Evolutionary conservation across 768 basidiomycete genomes (phyloP), one percentile per base, ranked within the genome.

Genomic region (Lactifluus piperatus): DNA sequence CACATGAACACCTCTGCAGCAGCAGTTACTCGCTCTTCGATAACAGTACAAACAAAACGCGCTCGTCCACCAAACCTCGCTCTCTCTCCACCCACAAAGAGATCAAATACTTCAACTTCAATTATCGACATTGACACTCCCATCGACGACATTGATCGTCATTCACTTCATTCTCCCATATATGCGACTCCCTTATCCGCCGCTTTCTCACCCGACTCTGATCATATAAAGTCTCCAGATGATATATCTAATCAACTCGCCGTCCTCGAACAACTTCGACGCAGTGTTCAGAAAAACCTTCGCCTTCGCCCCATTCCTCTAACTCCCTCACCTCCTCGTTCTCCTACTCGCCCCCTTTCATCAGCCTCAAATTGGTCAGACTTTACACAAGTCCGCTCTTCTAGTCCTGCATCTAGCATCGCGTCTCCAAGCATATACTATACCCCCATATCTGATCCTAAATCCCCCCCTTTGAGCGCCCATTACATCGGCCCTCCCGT

Each of bases 281-380:
- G 79, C 64, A 87, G 75, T 65, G 86, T 92, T 2, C 81, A 85
- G 71, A 78, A 82, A 71, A 92, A 92, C 65, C 79, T 92, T 37
- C 83, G 82, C 58, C 77, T 92, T 36, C 80, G 90, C 22, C 90
- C 91, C 29, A 85, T 92, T 57, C 80, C 82, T 51, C 84, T 85
- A 24, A 62, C 54, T 27, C 68, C 54, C n/a, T 62, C 49, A 11
- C 65, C 60, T n/a, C 64, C 61, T 16, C 65, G 64, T 36, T 61
- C 65, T 18, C 65, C 66, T 26, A 65, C 62, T 20, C 67, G 62
- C 16, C 67, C 68, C 0, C 65, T 69, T 29, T 64, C 70, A 8
- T 66, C 64, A 8, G 60, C 64, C 11, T 51, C 65, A 29, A 64
- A 66, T 34, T 64, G 72, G 69, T 54, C 63, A 36, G 66, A 74